These are phyloP conservation scores for Hygrocybe coccinea DNA, from an alignment of 768 basidiomycete genomes.

Conservation along the genomic window DNA sequence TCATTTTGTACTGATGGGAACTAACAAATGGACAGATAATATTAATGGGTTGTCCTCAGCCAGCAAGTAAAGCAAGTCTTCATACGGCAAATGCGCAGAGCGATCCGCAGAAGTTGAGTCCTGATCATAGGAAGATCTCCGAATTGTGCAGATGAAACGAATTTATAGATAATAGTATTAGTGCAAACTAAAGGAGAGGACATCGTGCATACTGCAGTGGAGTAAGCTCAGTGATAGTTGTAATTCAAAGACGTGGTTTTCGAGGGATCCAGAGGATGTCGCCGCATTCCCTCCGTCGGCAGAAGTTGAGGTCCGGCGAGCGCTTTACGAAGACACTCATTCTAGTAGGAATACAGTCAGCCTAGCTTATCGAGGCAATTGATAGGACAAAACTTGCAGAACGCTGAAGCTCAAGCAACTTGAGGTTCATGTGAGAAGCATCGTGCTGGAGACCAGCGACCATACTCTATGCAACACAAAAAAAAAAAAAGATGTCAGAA, in stretches of 20 bases:
- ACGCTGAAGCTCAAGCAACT: constrained; percentile 64
- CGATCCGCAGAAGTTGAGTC: not conserved
- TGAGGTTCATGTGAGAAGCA: constrained; percentile 51
- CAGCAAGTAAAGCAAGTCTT: not conserved
- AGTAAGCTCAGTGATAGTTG: not conserved
- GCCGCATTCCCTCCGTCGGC: not conserved
- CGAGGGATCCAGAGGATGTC: not conserved
- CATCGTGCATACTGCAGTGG: not conserved
- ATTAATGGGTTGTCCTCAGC: too few species aligned
- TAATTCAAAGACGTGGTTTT: not conserved
- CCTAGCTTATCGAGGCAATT: not conserved
- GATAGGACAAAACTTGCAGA: constrained; percentile 43
- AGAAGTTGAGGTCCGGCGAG: not conserved
- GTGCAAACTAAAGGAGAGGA: not conserved
- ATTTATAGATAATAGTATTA: not conserved
- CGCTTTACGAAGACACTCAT: constrained; percentile 2
- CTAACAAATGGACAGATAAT: not conserved
- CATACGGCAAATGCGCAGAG: not conserved
- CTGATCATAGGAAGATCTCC: not conserved
- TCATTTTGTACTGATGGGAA: not conserved
- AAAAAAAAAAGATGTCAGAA: constrained; percentile 4
- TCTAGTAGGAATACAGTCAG: not conserved
- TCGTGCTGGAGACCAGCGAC: constrained; percentile 68
- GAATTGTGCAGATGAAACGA: not conserved
- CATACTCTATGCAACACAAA: constrained; percentile 51